Evolutionary conservation across 1,139 yeast genomes (phyloP), one percentile per base, ranked within the genome.

Genomic region (Saccharomyces hybrid): DNA sequence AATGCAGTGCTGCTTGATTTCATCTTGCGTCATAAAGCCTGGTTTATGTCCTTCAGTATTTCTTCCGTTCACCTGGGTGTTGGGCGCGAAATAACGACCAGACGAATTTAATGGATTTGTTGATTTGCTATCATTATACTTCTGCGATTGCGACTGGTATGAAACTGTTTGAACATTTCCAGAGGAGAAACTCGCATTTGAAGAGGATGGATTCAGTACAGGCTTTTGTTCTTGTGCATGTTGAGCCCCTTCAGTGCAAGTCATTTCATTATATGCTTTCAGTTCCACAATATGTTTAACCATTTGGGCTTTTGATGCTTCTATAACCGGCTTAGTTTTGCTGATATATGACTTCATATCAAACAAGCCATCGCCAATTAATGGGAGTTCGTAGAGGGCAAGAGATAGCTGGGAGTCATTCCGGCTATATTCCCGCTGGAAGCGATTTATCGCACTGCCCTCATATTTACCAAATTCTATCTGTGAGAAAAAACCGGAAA

Each of bases 1-100:
- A 5, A 64, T 52, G 50, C 71, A 68, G 50, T 66, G 64, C n/a
- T 61, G 61, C 52, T 59, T 66, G 31, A 68, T 64, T 48, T 68
- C 62, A 27, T 65, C 67, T 49, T 61, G 67, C 1, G 66, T 62
- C 57, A 66, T 59, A 47, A 57, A 66, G 14, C 53, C 57, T 1
- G 64, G 56, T 48, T 46, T 57, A 31, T 50, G 28, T 3, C 44
- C 6, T 9, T 38, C 44, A 13, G 8, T 5, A 13, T 16, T 9
- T 34, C 30, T 49, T 23, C 26, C 41, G 14, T 23, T 26, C 38
- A n/a, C n/a, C 8, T 20, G 6, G 11, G 28, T 28, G 4, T 46
- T 20, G 4, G 38, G 42, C 23, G 13, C 44, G 7, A n/a, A 38
- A 38, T 38, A n/a, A 9, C 44, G 44, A 11, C 11, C 9, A n/a